These are phyloP conservation scores for Globisporangium irregulare DNA, from an alignment of 352 stramenopile species.

Conservation along the genomic window DNA sequence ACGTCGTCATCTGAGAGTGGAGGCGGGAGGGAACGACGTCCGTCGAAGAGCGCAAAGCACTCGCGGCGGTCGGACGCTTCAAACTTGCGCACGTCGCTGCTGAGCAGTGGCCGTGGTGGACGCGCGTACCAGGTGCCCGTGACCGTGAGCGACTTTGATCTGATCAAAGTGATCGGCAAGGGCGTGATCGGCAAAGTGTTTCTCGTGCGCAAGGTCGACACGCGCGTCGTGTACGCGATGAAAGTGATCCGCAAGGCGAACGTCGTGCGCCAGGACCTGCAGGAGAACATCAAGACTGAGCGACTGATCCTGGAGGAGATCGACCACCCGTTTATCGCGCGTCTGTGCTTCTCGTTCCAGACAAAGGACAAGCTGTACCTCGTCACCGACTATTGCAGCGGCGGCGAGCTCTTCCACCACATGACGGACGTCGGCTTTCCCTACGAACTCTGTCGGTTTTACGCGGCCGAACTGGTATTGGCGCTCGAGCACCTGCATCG, in stretches of 20 bases:
- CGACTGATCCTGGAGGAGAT: constrained; percentile 96
- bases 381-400: constrained; percentile 88
- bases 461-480: constrained; percentile 94
- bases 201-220: constrained; percentile 85
- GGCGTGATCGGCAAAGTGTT: constrained; percentile 90
- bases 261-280: constrained; percentile 90
- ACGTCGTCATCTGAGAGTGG: constrained; percentile 5
- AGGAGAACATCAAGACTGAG: constrained; percentile 97
- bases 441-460: constrained; percentile 87
- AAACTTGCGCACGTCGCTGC: constrained; percentile 53
- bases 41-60: constrained; percentile 12
- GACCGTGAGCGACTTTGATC: constrained; percentile 83
- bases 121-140: constrained; percentile 31
- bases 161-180: constrained; percentile 83
- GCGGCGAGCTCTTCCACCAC: constrained; percentile 98
- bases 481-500: constrained; percentile 94
- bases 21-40: background rate
- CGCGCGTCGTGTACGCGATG: constrained; percentile 94
- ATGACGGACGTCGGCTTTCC: constrained; percentile 89
- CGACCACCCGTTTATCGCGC: constrained; percentile 98
- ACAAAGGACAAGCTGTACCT: constrained; percentile 88
- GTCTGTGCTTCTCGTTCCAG: constrained; percentile 98
- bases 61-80: constrained; percentile 21
- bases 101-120: constrained; percentile 35
- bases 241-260: constrained; percentile 98